Conservation (phyloP, 495 filamentous ascomycete species). For the Jackrogersella multiformis region DNA sequence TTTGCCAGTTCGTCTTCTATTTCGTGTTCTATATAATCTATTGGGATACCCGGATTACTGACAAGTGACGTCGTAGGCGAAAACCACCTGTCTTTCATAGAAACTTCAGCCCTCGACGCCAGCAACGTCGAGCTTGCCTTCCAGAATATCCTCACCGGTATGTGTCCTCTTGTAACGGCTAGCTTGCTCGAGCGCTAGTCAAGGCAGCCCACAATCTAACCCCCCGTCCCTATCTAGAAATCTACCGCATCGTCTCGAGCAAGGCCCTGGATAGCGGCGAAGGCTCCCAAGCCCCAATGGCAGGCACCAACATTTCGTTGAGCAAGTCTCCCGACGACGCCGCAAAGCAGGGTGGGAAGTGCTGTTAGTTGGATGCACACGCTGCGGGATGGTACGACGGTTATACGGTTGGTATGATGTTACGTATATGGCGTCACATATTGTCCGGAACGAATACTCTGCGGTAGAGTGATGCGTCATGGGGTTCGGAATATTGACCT, state of each 20-base stretch:
- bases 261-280: slow-evolving; percentile 93
- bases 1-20: slow-evolving; percentile 83
- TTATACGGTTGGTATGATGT: slow-evolving; percentile 55
- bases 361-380: slow-evolving; percentile 71
- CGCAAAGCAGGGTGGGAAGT: slow-evolving; percentile 81
- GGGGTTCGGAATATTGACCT: slow-evolving; percentile 45
- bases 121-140: slow-evolving; percentile 99
- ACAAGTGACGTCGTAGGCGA: slow-evolving; percentile 69
- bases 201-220: slow-evolving; percentile 25
- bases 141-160: slow-evolving; percentile 99
- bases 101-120: slow-evolving; percentile 97
- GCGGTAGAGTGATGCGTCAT: slow-evolving; percentile 47
- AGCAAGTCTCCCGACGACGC: slow-evolving; percentile 78
- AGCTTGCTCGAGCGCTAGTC: slow-evolving; percentile 21
- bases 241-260: slow-evolving; percentile 98
- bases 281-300: slow-evolving; percentile 73
- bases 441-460: slow-evolving; percentile 41
- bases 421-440: slow-evolving; percentile 59
- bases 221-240: slow-evolving; percentile 68
- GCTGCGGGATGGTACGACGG: slow-evolving; percentile 45
- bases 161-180: slow-evolving; percentile 39
- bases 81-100: slow-evolving; percentile 96
- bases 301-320: slow-evolving; percentile 81
- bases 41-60: slow-evolving; percentile 28
- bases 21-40: slow-evolving; percentile 57